Base-by-base conservation (phyloP, 345 rosid species). In the Rhodomyrtus tomentosa region DNA sequence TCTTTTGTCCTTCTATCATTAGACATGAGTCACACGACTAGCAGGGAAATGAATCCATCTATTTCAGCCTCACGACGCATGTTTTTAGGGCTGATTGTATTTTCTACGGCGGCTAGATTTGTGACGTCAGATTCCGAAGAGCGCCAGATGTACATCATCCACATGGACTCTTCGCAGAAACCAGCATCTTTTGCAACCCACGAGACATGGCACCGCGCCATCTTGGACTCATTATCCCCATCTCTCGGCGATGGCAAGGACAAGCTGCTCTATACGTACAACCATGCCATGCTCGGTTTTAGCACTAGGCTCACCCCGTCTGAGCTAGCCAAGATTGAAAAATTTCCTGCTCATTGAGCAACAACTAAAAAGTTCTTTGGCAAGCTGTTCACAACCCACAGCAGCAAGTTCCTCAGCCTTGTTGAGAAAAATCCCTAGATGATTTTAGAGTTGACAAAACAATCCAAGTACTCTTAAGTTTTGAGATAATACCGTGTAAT, bases 301-400 rank as follows among this genome's bases (percentile, higher is more conserved):
- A 92, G 92, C 29, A 91, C 92, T 13, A 91, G 89, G 86, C 90
- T 91, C 40, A 91, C 93, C 6, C 56, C 42, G 4, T 88, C 89
- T n/a, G 91, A 91, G 36, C 58, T 90, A 20, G 74, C 86, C 16
- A 88, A 87, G 83, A 83, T 91, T 24, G 91, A 91, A 85, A 88
- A 83, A 76, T 87, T 86, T 55, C 88, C 92, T 0, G 88, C 92
- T 86, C 92, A 91, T 83, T 81, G 85, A 25, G 90, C 87, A 36
- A 88, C 90, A 22, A 76, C 74, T 32, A 86, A 73, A 9, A 89
- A 91, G 84, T 86, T 90, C 24, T 86, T 88, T 55, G 89, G 90
- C 79, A 89, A 74, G 85, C 86, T 87, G 29, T 86, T 85, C 86
- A 91, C 91, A 2, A 90, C 93, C 15, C 87, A 85, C 62, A 88